Evolutionary conservation across 1,284 basidiomycete genomes (phyloP).

Genomic region (Termitomyces sp.): DNA sequence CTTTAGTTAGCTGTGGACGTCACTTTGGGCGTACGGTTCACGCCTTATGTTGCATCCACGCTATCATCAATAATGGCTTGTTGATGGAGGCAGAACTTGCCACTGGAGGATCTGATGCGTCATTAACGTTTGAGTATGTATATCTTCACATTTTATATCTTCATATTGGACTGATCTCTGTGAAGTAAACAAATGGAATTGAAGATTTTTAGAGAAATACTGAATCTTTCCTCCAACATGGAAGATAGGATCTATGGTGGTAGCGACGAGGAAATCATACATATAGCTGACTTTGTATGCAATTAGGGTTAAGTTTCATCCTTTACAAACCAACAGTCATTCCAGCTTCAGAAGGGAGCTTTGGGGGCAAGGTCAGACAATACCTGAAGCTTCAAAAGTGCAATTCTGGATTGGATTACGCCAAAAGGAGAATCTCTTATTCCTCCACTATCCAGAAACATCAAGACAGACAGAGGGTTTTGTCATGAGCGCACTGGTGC

Average conservation of each 20-base stretch:
- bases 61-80: not conserved
- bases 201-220: too few species aligned
- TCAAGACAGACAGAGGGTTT: conserved; percentile 11
- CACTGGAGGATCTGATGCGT: not conserved
- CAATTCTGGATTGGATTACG: conserved; percentile 14
- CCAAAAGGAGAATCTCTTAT: conserved; percentile 3
- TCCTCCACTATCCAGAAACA: conserved; percentile 8
- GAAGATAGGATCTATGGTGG: too few species aligned
- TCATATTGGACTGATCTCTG: too few species aligned
- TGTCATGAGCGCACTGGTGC: conserved; percentile 13
- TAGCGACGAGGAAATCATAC: too few species aligned
- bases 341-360: conserved; percentile 13
- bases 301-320: too few species aligned
- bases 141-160: too few species aligned
- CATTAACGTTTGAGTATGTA: too few species aligned
- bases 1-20: not conserved
- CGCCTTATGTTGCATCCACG: conserved; percentile 1
- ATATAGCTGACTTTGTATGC: too few species aligned
- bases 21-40: conserved; percentile 4
- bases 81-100: not conserved
- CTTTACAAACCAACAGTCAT: too few species aligned
- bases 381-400: conserved; percentile 7
- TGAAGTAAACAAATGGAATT: too few species aligned
- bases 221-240: too few species aligned
- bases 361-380: conserved; percentile 8